Evolutionary conservation across 1,284 basidiomycete species (phyloP), one percentile per base, ranked within the genome.

Genomic region (Ustilago curta): DNA sequence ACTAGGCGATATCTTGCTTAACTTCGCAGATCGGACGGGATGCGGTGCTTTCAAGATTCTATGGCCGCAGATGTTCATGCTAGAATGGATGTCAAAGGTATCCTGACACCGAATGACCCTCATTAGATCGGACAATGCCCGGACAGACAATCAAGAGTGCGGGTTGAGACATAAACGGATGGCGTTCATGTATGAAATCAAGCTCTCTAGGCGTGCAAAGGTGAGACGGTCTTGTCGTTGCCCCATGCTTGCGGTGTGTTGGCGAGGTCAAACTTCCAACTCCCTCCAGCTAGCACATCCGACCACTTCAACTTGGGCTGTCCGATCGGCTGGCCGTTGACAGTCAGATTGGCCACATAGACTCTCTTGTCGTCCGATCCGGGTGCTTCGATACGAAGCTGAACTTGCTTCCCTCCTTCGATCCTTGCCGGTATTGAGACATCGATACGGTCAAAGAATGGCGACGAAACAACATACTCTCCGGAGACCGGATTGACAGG

Each of bases 1-100:
- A 90, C 90, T 90, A 86, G 88, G 89, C 90, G 89, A 90, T 89
- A 91, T 89, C 88, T 88, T 87, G 89, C 88, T 91, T 91, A 90
- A 90, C 90, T 91, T 88, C 89, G 88, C 90, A 91, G 90, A 91
- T 91, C 90, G 85, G 90, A 91, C 89, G 88, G 90, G 90, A 91
- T 91, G 90, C 89, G 88, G 89, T 91, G 89, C 88, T 91, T 90
- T 90, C 44, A 27, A 45, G 11, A 16, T 45, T n/a, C 25, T 25
- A 45, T 47, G n/a, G 50, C 35, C 89, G 84, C 21, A 29, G 35
- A 37, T 37, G 14, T 14, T 16, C 3, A 12, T 9, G 11, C 2
- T 8, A 8, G 12, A 32, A 9, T 12, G 12, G 8, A 32, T 2
- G 31, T 7, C 31, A 32, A 7, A 32, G 2, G 11, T 12, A 32